phyloP scores from a whole-genome alignment of 495 filamentous ascomycete genomes.

The Podospora pseudoanserina region DNA sequence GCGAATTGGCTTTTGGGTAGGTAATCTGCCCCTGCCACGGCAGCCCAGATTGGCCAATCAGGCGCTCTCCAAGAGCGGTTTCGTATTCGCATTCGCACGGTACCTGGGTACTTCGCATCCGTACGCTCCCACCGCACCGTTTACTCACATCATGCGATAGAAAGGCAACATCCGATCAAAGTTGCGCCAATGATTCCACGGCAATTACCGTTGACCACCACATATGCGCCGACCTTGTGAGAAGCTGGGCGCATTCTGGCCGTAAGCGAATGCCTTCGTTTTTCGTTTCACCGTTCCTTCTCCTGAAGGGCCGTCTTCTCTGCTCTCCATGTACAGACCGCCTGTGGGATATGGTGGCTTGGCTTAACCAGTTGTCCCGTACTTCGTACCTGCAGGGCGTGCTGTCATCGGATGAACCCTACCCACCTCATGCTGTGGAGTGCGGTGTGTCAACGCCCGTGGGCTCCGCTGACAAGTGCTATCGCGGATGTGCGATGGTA shows the following conservation, averaged over 20 bases:
- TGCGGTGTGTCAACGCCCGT: not conserved
- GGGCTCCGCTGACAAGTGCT: not conserved
- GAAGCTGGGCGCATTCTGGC: not conserved
- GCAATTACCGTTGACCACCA: conserved; percentile 9
- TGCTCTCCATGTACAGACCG: not conserved
- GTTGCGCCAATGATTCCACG: conserved; percentile 15
- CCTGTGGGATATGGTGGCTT: not conserved
- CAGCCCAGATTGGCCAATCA: conserved; percentile 23
- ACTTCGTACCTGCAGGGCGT: not conserved
- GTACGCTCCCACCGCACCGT: not conserved
- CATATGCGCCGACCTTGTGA: not conserved
- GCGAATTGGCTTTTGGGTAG: not conserved
- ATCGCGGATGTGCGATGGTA: not conserved
- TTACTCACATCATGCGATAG: conserved; percentile 22
- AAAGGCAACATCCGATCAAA: conserved; percentile 10
- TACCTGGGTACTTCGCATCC: conserved; percentile 11
- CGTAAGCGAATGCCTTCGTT: not conserved
- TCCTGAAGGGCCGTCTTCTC: not conserved
- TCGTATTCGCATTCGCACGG: conserved; percentile 35
- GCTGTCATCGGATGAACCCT: not conserved
- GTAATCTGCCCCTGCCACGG: not conserved
- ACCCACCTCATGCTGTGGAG: not conserved
- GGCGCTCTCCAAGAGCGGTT: not conserved
- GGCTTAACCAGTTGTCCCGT: not conserved
- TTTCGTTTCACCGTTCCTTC: not conserved